These are phyloP conservation scores for Adansonia digitata DNA, from an alignment of 345 rosid species.

Conservation along the genomic window DNA sequence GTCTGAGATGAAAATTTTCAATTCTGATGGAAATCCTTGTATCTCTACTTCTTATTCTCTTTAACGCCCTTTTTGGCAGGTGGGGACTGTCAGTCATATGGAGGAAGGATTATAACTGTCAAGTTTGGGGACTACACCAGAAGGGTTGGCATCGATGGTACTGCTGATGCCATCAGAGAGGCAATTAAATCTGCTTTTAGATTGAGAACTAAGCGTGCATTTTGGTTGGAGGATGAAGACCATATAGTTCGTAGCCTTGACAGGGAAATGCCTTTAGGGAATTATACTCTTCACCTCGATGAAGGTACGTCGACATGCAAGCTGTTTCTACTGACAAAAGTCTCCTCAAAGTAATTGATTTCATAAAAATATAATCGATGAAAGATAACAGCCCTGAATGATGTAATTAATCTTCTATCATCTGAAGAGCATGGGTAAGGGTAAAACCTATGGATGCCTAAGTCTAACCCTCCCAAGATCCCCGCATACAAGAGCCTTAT, in stretches of 20 bases:
- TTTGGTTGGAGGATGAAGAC: conserved; percentile 98
- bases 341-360: conserved; percentile 5
- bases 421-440: not conserved
- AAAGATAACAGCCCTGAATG: not conserved
- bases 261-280: conserved; percentile 93
- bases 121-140: conserved; percentile 87
- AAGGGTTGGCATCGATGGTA: conserved; percentile 87
- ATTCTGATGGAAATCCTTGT: not conserved
- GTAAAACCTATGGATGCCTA: not conserved
- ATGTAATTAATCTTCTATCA: not conserved
- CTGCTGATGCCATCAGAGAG: conserved; percentile 80
- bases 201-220: conserved; percentile 84
- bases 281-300: conserved; percentile 77
- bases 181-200: conserved; percentile 82
- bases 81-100: conserved; percentile 62
- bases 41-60: not conserved
- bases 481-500: not conserved
- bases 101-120: conserved; percentile 88
- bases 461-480: not conserved
- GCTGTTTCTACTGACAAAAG: not conserved
- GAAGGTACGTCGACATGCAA: conserved; percentile 46
- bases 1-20: conserved; percentile 1
- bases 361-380: not conserved
- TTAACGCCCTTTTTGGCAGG: conserved; percentile 31
- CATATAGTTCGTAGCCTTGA: conserved; percentile 79